Evolutionary conservation across 163 green algal genomes (phyloP).

Genomic region (Coccomyxa subellipsoidea): DNA sequence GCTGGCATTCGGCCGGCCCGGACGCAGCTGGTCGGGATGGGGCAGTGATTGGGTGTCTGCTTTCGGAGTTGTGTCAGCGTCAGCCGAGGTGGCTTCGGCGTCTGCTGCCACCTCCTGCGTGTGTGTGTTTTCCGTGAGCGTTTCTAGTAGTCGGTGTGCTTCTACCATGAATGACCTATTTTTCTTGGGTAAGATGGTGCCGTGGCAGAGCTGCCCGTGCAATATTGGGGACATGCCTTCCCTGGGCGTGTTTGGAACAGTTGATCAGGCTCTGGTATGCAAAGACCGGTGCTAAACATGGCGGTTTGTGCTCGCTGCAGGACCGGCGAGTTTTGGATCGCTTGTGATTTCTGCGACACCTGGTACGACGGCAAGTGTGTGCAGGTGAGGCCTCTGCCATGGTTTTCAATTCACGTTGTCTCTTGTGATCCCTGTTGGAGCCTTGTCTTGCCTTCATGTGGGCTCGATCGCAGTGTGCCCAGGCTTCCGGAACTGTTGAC

Average conservation of each 20-base stretch:
- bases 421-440: neutral
- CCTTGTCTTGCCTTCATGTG: too few relatives aligned
- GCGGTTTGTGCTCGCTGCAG: conserved; percentile 19
- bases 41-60: neutral
- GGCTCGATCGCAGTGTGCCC: neutral
- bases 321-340: conserved; percentile 81
- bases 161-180: neutral
- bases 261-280: neutral
- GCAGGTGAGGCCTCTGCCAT: conserved; percentile 28
- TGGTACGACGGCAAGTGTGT: conserved; percentile 79
- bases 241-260: neutral
- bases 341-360: conserved; percentile 74
- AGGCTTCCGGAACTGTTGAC: neutral
- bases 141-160: too few relatives aligned
- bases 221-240: neutral
- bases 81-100: neutral
- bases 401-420: neutral
- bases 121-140: too few relatives aligned
- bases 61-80: neutral
- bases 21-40: neutral
- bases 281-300: neutral
- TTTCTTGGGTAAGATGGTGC: neutral
- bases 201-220: neutral
- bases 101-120: neutral
- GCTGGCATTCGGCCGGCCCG: neutral